Conservation (phyloP, 2,329 filamentous ascomycete genomes). For the Cercospora janseana region DNA sequence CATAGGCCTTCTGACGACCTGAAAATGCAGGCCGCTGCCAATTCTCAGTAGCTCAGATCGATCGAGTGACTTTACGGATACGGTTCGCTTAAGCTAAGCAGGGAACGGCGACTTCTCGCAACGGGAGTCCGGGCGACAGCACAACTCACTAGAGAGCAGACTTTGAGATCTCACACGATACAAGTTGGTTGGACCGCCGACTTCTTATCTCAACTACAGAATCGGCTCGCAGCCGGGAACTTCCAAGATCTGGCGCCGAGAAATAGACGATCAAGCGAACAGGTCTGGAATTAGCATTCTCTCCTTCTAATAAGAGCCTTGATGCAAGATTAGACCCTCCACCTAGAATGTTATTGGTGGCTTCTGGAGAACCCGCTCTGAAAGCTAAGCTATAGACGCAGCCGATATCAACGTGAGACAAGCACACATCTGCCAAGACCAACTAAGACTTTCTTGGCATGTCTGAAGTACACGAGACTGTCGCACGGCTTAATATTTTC, state of each 20-base stretch:
- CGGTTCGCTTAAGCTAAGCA: too few relatives aligned
- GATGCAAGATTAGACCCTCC: neutral
- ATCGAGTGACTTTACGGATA: too few relatives aligned
- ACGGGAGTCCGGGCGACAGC: too few relatives aligned
- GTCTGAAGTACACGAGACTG: conserved; percentile 5
- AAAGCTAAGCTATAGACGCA: too few relatives aligned
- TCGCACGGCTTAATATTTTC: neutral
- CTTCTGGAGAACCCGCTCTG: neutral
- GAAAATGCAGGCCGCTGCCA: too few relatives aligned
- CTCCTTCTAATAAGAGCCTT: neutral
- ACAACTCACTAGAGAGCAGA: too few relatives aligned
- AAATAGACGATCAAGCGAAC: neutral
- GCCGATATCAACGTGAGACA: conserved; percentile 3
- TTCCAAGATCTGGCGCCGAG: neutral
- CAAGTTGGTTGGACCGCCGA: too few relatives aligned
- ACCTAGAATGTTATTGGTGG: neutral
- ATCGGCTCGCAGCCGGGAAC: neutral
- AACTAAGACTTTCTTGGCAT: neutral
- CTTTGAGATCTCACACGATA: too few relatives aligned
- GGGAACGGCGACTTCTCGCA: too few relatives aligned
- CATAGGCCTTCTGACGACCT: too few relatives aligned
- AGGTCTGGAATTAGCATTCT: neutral
- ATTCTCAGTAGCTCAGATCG: too few relatives aligned
- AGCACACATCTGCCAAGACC: conserved; percentile 6
- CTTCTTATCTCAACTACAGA: too few relatives aligned